A percentile compares a stretch with the other conserved stretches of the same genome.
These are phyloP conservation scores for Fusarium armeniacum DNA, from an alignment of 2,329 filamentous ascomycete species.

Conservation along the genomic window DNA sequence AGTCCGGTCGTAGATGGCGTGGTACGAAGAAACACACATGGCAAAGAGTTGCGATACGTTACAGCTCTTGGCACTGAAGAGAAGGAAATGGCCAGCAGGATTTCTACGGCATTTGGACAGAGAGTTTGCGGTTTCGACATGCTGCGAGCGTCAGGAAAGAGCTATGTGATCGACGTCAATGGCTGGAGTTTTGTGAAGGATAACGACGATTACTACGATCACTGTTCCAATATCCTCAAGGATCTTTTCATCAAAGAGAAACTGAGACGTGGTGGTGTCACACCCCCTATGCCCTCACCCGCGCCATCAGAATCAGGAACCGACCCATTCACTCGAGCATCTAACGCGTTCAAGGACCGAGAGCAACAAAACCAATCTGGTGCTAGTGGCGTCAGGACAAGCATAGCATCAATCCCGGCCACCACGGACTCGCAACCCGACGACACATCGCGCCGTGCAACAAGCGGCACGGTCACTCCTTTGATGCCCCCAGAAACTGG, in stretches of 20 bases:
- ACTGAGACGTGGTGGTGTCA: constrained; percentile 72
- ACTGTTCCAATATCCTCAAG: constrained; percentile 86
- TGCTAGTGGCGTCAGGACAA: constrained; percentile 49
- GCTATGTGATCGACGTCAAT: constrained; percentile 98
- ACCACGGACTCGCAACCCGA: constrained; percentile 48
- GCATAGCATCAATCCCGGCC: constrained; percentile 43
- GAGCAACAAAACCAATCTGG: constrained; percentile 50
- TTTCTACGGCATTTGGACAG: constrained; percentile 92
- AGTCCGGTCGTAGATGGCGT: constrained; percentile 97
- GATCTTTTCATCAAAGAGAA: constrained; percentile 90
- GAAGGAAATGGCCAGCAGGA: constrained; percentile 87
- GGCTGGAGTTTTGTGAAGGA: constrained; percentile 99
- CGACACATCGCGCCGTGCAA: constrained; percentile 43
- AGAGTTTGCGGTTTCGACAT: constrained; percentile 96
- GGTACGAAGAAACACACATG: constrained; percentile 94
- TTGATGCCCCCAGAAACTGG: constrained; percentile 51
- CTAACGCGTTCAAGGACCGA: constrained; percentile 57
- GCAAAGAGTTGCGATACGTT: constrained; percentile 96
- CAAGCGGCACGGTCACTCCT: constrained; percentile 53
- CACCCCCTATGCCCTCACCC: constrained; percentile 66
- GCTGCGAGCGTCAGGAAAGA: constrained; percentile 86
- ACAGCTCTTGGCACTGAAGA: constrained; percentile 86
- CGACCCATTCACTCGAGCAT: constrained; percentile 57
- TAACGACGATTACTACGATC: constrained; percentile 98
- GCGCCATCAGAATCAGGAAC: constrained; percentile 62